Base-by-base conservation (phyloP, 139 green algal species). In the Yamagishiella unicocca region DNA sequence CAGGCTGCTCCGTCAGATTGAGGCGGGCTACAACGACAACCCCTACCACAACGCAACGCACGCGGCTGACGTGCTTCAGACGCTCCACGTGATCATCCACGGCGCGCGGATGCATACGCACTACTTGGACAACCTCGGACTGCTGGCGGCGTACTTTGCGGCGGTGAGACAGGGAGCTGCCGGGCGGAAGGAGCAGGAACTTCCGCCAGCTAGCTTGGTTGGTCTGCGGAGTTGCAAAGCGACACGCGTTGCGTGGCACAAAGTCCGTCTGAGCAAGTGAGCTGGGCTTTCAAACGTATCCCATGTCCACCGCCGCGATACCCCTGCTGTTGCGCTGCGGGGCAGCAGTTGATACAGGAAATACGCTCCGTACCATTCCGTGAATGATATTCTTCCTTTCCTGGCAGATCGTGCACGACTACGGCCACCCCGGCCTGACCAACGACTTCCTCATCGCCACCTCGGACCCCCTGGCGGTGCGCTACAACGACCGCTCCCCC, bases 11-110 rank as follows among this genome's bases (percentile, higher is more conserved):
- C 67, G 45, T 0, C 80, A 90, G 38, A 74, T 87, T 27, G 79
- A 87, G 70, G 79, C 31, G 1, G 71, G 80, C 14, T 88, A 87
- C 53, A 58, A 55, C 9, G 72, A 89, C 85, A 92, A 90, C 35
- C 89, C 87, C 43, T 94, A 93, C 64, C 90, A 93, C 81, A 90
- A 87, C 90, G 73, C 84, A 35, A 87, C 75, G 0, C 93, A 96
- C 66, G 93, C 89, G 14, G 89, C 93, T 6, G 90, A 93, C 45
- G 93, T 96, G 75, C 78, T 94, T 21, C 89, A 89, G 33, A 92
- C 74, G 46, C 70, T 91, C 50, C 92, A 95, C 84, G 88, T 94
- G 40, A 78, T 95, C 43, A 68, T 93, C 40, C 61, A 79, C 53
- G 66, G 68, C 25, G 46, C 55, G 38, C 70, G 68, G 46, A 25